phyloP scores from a whole-genome alignment of 2,329 filamentous ascomycete genomes.

The Fusarium cyanostomum region DNA sequence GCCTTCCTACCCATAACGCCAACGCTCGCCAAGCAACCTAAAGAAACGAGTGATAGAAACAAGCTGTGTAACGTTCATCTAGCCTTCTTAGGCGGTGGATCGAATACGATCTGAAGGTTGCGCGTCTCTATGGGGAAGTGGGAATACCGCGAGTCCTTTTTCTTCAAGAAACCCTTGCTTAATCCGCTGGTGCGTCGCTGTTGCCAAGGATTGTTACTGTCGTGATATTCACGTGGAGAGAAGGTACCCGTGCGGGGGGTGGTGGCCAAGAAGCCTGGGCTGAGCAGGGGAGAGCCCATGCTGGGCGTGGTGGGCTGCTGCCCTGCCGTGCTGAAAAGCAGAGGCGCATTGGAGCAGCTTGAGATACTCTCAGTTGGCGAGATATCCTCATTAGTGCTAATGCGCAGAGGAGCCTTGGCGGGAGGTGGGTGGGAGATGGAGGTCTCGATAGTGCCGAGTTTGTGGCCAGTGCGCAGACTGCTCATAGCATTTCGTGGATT shows the following conservation, averaged over 20 bases:
- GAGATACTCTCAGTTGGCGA: conserved; percentile 49
- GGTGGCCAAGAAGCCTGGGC: conserved; percentile 36
- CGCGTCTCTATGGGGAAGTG: conserved; percentile 50
- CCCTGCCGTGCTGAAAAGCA: conserved; percentile 46
- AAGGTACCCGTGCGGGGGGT: conserved; percentile 28
- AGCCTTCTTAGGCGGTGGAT: conserved; percentile 48
- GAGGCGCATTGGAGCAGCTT: conserved; percentile 46
- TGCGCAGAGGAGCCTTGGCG: conserved; percentile 21
- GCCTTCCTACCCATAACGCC: conserved; percentile 8
- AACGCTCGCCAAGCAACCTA: not conserved
- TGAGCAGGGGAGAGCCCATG: conserved; percentile 36
- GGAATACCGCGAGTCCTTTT: conserved; percentile 36
- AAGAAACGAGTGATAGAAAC: not conserved
- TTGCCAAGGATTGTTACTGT: conserved; percentile 33
- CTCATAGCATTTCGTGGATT: conserved; percentile 10
- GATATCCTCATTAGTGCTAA: conserved; percentile 31
- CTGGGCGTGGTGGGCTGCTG: conserved; percentile 42
- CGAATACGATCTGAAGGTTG: conserved; percentile 52
- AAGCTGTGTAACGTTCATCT: not conserved
- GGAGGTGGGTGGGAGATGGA: conserved; percentile 33
- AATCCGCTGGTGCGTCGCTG: conserved; percentile 14
- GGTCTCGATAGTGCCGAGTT: conserved; percentile 33
- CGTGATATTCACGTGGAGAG: conserved; percentile 15
- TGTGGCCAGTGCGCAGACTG: conserved; percentile 4
- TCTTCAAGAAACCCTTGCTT: conserved; percentile 29